Conservation (phyloP, 495 filamentous ascomycete species). For the Aspergillus saccharolyticus region DNA sequence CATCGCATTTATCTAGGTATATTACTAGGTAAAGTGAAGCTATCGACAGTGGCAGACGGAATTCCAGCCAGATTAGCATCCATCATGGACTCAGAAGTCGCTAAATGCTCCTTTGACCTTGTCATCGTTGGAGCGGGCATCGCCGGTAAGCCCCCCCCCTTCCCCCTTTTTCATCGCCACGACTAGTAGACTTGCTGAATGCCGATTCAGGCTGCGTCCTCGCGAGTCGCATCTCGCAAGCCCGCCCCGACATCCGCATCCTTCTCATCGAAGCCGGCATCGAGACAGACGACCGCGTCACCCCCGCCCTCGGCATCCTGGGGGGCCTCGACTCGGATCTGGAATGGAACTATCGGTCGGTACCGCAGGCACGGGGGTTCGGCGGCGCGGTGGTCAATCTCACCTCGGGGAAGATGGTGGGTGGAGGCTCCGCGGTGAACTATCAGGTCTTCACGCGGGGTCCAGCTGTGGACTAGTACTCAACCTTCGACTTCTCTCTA, state of each 20-base stretch:
- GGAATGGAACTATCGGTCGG: conserved; percentile 2
- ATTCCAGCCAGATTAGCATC: no score
- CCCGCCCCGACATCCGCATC: background rate
- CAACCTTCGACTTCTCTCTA: background rate
- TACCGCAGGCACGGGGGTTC: background rate
- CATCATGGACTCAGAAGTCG: no score
- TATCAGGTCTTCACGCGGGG: conserved; percentile 1
- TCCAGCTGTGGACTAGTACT: background rate
- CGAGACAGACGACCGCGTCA: background rate
- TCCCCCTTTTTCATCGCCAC: no score
- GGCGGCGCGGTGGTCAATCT: background rate
- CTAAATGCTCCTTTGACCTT: background rate
- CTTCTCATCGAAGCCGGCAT: background rate
- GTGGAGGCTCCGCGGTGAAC: background rate
- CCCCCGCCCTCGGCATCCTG: background rate
- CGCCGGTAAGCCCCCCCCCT: background rate
- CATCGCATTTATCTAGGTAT: no score
- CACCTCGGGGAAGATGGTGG: background rate
- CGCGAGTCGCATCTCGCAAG: background rate
- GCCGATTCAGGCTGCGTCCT: background rate
- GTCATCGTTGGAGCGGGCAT: background rate
- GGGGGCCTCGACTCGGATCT: background rate
- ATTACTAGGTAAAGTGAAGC: no score
- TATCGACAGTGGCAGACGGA: no score
- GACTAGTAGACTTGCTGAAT: background rate